Percentiles rank a stretch among this genome's conserved stretches.
Conservation (phyloP, 768 basidiomycete species). For the Tylopilus intermedius region DNA sequence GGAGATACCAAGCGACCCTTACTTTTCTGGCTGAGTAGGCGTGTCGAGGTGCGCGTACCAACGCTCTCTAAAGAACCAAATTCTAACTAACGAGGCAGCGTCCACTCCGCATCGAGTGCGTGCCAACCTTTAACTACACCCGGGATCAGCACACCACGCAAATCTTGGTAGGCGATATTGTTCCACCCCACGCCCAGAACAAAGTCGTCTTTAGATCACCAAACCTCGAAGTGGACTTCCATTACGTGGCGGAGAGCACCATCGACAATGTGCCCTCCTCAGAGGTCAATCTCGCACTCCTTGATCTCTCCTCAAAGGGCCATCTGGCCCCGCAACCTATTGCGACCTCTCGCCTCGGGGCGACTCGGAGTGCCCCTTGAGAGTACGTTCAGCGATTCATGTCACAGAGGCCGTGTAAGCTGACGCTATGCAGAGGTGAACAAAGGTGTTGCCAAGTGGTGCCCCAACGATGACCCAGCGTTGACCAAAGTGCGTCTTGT, state of each 20-base stretch:
- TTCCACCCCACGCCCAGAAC: conserved; percentile 38
- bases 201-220: conserved; percentile 63
- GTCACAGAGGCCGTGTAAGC: not conserved
- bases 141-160: conserved; percentile 65
- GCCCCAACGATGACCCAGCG: conserved; percentile 62
- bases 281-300: conserved; percentile 47
- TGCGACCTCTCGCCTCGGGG: conserved; percentile 63
- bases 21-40: conserved; percentile 79
- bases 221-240: conserved; percentile 62
- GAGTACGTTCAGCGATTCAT: conserved; percentile 24
- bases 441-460: conserved; percentile 40
- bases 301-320: conserved; percentile 66
- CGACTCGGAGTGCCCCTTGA: conserved; percentile 46
- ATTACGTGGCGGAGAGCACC: conserved; percentile 61
- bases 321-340: conserved; percentile 66
- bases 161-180: conserved; percentile 46
- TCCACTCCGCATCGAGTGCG: conserved; percentile 63
- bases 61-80: not conserved
- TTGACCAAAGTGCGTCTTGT: conserved; percentile 50
- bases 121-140: conserved; percentile 94
- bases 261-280: conserved; percentile 51
- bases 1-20: conserved; percentile 51
- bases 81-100: conserved; percentile 46
- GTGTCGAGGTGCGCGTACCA: conserved; percentile 53
- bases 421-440: conserved; percentile 35